Evolutionary conservation across 768 basidiomycete species (phyloP), one percentile per base, ranked within the genome.

Genomic region (Trametes punicea): DNA sequence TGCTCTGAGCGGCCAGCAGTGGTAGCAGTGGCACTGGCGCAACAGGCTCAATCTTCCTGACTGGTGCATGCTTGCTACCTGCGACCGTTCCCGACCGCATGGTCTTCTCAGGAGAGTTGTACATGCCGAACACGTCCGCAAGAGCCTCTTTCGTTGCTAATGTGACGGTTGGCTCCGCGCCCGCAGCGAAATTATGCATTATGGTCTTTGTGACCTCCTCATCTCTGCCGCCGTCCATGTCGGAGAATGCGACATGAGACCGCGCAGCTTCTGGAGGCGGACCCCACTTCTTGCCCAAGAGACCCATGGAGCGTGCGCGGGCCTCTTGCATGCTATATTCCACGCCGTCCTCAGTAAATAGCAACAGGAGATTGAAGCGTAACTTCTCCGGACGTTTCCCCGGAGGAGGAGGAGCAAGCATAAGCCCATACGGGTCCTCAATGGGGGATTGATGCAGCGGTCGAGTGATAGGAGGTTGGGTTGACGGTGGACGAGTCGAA

Each of bases 71-170:
- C 65, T 88, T 89, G 62, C 83, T 87, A 21, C 88, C 87, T 8
- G 70, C 63, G n/a, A 67, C 55, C 4, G 81, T 67, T 15, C 75
- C 63, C 23, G 78, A 70, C 47, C 79, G 82, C 41, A 77, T 76
- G 0, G 86, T 86, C 72, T 85, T 90, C 58, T 90, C 89, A 2
- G 90, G 90, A 8, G 89, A 91, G 69, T 97, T 96, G 69, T 94
- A 98, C 88, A 98, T 93, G 49, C 87, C 88, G 72, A 95, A 93
- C 38, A 98, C 93, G 66, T 98, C 93, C 11, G 84, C 89, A 30
- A 97, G 78, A 3, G 97, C 97, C 60, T 93, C 91, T 69, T 93
- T 95, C 26, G 97, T 99, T 69, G 97, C 97, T 64, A 98, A 93
- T 0, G 97, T 99, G 6, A 98, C 87, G 0, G 91, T 93, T 4